Evolutionary conservation across 2,329 filamentous ascomycete species (phyloP).

Genomic region (Neonectria sp.): DNA sequence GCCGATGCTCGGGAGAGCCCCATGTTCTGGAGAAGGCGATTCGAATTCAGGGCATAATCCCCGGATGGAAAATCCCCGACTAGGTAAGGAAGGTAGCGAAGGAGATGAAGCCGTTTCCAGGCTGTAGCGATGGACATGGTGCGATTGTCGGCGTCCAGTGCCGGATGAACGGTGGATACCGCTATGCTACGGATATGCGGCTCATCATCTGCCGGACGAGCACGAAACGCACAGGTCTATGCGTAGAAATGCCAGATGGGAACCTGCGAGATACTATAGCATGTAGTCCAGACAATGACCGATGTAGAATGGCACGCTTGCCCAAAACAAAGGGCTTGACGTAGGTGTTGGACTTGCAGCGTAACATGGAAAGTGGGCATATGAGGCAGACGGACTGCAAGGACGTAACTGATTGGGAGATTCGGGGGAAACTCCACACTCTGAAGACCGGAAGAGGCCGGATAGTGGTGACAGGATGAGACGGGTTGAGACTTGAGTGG

Average conservation of each 20-base stretch:
- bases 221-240: conserved; percentile 40
- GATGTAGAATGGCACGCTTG: neutral
- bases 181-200: conserved; percentile 29
- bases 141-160: conserved; percentile 19
- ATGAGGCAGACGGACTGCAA: conserved; percentile 3
- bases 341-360: conserved; percentile 14
- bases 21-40: conserved; percentile 9
- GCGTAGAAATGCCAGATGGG: conserved; percentile 12
- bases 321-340: conserved; percentile 14
- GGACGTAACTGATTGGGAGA: conserved; percentile 22
- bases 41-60: conserved; percentile 24
- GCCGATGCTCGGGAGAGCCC: conserved; percentile 21
- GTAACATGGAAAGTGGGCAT: conserved; percentile 24
- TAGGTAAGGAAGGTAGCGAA: conserved; percentile 4
- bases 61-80: conserved; percentile 3
- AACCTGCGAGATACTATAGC: conserved; percentile 4
- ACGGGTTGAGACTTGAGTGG: conserved; percentile 27
- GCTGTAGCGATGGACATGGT: conserved; percentile 22
- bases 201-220: conserved; percentile 37
- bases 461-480: conserved; percentile 38
- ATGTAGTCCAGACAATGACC: neutral
- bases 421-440: conserved; percentile 20
- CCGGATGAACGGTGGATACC: conserved; percentile 38
- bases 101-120: conserved; percentile 5
- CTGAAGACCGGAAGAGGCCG: conserved; percentile 31